These are phyloP conservation scores for Nicotiana otophora DNA, from an alignment of 257 asterid genomes.

Conservation along the genomic window DNA sequence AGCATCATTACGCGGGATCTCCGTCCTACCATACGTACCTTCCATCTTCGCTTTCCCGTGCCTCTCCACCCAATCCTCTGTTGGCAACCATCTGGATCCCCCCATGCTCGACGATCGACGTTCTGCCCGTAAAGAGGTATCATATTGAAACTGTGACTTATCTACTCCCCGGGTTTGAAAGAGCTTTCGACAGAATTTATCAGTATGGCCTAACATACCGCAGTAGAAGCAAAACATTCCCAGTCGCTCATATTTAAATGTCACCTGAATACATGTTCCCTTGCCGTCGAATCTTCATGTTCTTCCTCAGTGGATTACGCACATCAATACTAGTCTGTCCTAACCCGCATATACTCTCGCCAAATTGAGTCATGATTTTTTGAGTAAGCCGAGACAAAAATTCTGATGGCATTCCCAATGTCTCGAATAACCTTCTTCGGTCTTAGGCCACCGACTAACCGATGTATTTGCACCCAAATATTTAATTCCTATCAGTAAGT, in stretches of 20 bases:
- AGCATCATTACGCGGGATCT: neutral
- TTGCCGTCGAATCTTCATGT: neutral
- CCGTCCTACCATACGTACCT: neutral
- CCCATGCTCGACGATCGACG: neutral
- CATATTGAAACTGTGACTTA: neutral
- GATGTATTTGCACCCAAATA: neutral
- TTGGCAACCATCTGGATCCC: neutral
- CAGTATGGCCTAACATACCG: neutral
- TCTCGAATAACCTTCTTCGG: neutral
- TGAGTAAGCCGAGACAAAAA: neutral
- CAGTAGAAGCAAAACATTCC: neutral
- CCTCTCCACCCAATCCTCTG: neutral
- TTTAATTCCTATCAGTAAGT: too few species aligned
- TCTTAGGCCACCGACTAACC: neutral
- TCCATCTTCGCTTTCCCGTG: neutral
- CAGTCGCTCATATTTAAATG: neutral
- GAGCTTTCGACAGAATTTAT: neutral
- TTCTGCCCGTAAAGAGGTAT: neutral
- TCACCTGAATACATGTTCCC: neutral
- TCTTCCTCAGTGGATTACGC: neutral
- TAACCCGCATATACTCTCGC: neutral
- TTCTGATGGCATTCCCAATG: neutral
- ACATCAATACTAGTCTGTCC: neutral
- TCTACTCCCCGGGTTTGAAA: neutral
- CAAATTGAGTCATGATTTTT: too few species aligned